Evolutionary conservation across 2,329 filamentous ascomycete species (phyloP), one percentile per base, ranked within the genome.

Genomic region (Arthrobotrys megalospora): DNA sequence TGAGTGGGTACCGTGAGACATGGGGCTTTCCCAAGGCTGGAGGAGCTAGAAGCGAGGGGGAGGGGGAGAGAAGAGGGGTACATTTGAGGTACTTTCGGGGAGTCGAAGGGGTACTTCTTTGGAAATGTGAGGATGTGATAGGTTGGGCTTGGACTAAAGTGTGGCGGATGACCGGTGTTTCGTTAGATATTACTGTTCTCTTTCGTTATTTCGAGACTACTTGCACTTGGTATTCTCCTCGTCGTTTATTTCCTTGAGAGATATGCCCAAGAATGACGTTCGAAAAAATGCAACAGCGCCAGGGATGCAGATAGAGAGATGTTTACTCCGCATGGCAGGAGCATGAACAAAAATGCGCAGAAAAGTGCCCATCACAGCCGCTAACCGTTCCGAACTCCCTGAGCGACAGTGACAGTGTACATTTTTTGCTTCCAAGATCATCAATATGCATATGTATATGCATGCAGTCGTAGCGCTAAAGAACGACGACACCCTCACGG

Each of bases 391-490:
- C 60, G 60, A 36, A 34, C 36, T 34, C 43, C 43, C 62, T 60
- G 48, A 38, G 63, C 60, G 47, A 48, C 19, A 45, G 21, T 34
- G 43, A 28, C 24, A 28, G 24, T 28, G 21, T 34, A 45, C 34
- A 64, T 62, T 36, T 45, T n/a, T 55, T 32, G 32, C 58, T 34
- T 45, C 55, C 53, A 60, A 52, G 60, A 72, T 72, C 69, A 73
- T 65, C 69, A 60, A 66, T 21, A 66, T 66, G 55, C 58, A 62
- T 62, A 47, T 48, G 32, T 16, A 50, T 41, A 41, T 41, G 14
- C 16, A 72, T 72, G 68, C 68, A 72, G 53, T 72, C 68, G 67
- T 65, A 65, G 68, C 68, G 68, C 68, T 53, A 65, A 58, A 58
- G 52, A 14, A 53, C 19, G 36, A 52, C 69, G 69, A 72, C 60